Percentiles rank a stretch among this genome's conserved stretches.
These are phyloP conservation scores for Cryptosporidium sp. DNA, from an alignment of 169 alveolate genomes.

Conservation along the genomic window DNA sequence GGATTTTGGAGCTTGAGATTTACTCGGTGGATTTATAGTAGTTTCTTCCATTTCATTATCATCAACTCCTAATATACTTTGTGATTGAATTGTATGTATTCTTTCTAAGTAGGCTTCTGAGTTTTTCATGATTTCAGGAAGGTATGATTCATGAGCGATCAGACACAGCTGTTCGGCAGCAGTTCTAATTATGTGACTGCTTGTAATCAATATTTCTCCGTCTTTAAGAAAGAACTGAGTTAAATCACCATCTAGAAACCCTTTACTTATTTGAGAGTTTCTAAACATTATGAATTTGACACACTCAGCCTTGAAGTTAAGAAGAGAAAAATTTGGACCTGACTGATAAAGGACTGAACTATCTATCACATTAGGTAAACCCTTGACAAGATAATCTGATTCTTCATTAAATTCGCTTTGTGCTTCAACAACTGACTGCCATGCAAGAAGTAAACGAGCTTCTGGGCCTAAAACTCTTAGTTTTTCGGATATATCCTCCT, in stretches of 20 bases:
- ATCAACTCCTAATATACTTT: neutral
- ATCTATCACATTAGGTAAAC: constrained; percentile 20
- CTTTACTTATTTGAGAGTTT: constrained; percentile 57
- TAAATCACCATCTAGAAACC: constrained; percentile 48
- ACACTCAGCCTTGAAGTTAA: constrained; percentile 34
- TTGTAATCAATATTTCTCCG: constrained; percentile 41
- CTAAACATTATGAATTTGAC: constrained; percentile 11
- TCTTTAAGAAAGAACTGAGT: constrained; percentile 51
- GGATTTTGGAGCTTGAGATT: constrained; percentile 10
- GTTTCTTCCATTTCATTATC: neutral
- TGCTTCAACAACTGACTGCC: constrained; percentile 75
- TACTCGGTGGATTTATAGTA: neutral
- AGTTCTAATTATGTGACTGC: constrained; percentile 32
- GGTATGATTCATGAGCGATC: constrained; percentile 49
- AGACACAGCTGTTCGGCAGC: constrained; percentile 46
- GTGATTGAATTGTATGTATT: constrained; percentile 8
- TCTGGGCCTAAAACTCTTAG: constrained; percentile 50
- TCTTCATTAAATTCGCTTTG: constrained; percentile 50
- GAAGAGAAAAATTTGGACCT: constrained; percentile 39
- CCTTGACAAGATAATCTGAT: constrained; percentile 19
- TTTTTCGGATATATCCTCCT: constrained; percentile 32
- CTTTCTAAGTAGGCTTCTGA: constrained; percentile 46
- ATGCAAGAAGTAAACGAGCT: constrained; percentile 48
- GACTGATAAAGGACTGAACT: constrained; percentile 31
- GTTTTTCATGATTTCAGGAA: constrained; percentile 40